These are phyloP conservation scores for Trypanosoma congolense DNA, from an alignment of 208 protist species.

Conservation along the genomic window DNA sequence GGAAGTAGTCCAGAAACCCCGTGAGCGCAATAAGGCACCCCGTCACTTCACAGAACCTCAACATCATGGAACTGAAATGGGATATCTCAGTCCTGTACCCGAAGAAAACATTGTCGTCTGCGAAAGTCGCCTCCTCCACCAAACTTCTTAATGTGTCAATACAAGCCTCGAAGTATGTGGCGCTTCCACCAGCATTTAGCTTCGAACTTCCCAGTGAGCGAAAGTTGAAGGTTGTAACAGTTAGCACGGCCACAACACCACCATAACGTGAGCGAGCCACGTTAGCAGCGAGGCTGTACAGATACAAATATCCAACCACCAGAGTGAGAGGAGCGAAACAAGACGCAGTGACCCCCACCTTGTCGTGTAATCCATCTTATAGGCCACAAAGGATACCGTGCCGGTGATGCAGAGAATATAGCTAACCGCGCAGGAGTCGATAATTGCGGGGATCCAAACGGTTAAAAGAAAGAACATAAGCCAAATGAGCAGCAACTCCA, in stretches of 20 bases:
- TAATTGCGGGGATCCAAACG: slow-evolving; percentile 77
- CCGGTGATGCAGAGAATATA: slow-evolving; percentile 61
- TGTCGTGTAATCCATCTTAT: slow-evolving; percentile 41
- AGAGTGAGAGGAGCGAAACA: slow-evolving; percentile 41
- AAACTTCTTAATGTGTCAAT: slow-evolving; percentile 4
- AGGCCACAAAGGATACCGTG: slow-evolving; percentile 29
- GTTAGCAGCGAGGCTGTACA: slow-evolving; percentile 39
- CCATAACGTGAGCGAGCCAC: slow-evolving; percentile 41
- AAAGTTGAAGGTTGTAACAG: slow-evolving; percentile 19
- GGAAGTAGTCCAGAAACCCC: slow-evolving; percentile 18
- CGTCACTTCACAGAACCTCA: slow-evolving; percentile 3
- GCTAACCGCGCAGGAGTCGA: slow-evolving; percentile 66
- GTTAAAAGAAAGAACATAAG: slow-evolving; percentile 68
- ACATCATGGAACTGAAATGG: slow-evolving; percentile 8
- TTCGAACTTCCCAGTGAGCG: slow-evolving; percentile 13
- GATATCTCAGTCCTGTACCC: neutral
- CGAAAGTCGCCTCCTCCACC: slow-evolving; percentile 5
- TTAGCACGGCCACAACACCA: slow-evolving; percentile 30
- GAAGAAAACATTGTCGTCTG: neutral
- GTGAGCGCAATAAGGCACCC: slow-evolving; percentile 19
- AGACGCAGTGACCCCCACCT: slow-evolving; percentile 33
- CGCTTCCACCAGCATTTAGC: slow-evolving; percentile 17
- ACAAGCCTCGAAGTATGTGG: slow-evolving; percentile 7
- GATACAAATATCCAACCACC: slow-evolving; percentile 54
- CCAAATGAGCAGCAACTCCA: slow-evolving; percentile 84